Evolutionary conservation across 2,329 filamentous ascomycete species (phyloP), one percentile per base, ranked within the genome.

Genomic region (Penicillium sp.): DNA sequence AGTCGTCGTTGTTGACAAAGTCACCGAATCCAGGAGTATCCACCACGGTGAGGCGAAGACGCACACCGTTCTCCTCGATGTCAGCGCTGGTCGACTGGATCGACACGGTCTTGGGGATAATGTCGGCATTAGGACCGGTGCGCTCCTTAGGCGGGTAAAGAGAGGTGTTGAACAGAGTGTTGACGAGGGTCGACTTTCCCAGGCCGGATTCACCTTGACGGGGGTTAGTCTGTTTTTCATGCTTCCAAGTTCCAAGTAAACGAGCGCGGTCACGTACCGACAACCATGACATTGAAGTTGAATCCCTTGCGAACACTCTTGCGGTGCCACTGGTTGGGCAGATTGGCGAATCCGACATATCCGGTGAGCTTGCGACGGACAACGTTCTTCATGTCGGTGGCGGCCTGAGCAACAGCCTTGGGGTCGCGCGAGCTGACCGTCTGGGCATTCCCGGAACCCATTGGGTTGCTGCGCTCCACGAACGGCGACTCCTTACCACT

Each of bases 231-330:
- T 27, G 11, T 13, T n/a, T 27, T n/a, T 11, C n/a, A n/a, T 11
- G 10, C 11, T 5, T 11, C 12, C 25, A 4, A n/a, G 31, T 31
- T 11, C 20, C 12, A 30, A 39, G 36, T 40, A 27, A 22, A 10
- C 10, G 12, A 12, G 13, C 16, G 12, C 20, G 8, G 25, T 32
- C 18, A 82, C 89, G 63, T 76, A 96, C 92, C 92, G 71, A 98
- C 92, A 70, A 98, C 92, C 92, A 98, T 98, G 56, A 98, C 92
- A 66, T 98, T 98, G 78, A 98, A 98, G 79, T 96, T 98, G 80
- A 98, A 98, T 47, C 92, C 92, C 73, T 98, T 98, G 65, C 92
- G 87, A 61, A 98, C 92, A 80, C 89, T 95, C 84, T 98, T 98
- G 70, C 92, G 90, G 76, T 98, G 92, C 92, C 92, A 98, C 73